Evolutionary conservation across 495 filamentous ascomycete species (phyloP), one percentile per base, ranked within the genome.

Genomic region (Podospora didyma): DNA sequence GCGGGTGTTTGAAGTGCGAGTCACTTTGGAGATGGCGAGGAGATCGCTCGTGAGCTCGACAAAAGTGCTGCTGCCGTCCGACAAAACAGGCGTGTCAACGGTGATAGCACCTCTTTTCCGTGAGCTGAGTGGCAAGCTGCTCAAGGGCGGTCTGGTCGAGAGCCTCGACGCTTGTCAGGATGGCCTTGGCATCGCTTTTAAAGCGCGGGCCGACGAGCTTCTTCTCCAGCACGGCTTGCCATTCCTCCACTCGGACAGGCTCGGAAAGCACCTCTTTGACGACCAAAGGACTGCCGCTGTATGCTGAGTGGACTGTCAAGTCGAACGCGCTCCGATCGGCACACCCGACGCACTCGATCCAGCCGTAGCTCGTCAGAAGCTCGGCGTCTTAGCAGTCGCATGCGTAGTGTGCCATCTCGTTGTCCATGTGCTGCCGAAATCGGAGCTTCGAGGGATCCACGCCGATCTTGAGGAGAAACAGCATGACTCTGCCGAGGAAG

Each of bases 371-470:
- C 20, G 82, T 88, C 19, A 79, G 60, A 11, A 87, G 70, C 54
- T 88, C 85, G 14, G 84, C 85, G 68, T 89, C 86, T 84, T 84
- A 87, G 63, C 85, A 89, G 64, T 88, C 85, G 2, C 79, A 69
- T 21, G 86, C 86, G 54, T 87, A 89, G 66, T 88, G 86, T 17
- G 86, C 86, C 85, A 87, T 88, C 66, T 88, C 86, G 58, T 88
- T 87, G 5, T 80, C 77, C 82, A 89, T 85, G 59, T 89, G 85
- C 59, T 89, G 86, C 55, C 85, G 74, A 64, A 88, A 89, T 35
- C 85, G 79, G 51, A 86, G 70, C 70, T 87, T 88, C 12, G 68
- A 71, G 52, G 74, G 69, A 57, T 88, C 84, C 14, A 85, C 72
- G 56, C 86, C 86, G 65, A 88, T 75, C 56, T 78, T 80, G 53